Conservation (phyloP, 352 stramenopile species). For the Globisporangium abappressorium region DNA sequence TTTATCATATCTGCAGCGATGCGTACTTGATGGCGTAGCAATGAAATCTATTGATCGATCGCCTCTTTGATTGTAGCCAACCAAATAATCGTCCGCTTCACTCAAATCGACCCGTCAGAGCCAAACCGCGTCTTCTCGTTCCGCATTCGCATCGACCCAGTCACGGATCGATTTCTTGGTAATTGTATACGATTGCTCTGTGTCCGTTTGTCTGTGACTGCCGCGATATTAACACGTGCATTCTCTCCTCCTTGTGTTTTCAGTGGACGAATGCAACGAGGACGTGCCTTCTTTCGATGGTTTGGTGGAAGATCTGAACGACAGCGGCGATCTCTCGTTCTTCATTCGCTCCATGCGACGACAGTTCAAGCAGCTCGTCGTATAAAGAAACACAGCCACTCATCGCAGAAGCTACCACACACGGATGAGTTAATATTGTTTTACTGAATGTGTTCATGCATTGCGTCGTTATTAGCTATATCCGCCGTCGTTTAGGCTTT, state of each 20-base stretch:
- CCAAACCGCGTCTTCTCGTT: conserved; percentile 68
- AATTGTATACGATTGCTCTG: neutral
- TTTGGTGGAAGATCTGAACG: conserved; percentile 65
- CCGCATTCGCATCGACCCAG: conserved; percentile 58
- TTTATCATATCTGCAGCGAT: neutral
- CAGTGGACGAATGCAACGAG: conserved; percentile 68
- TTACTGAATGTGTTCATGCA: conserved; percentile 8
- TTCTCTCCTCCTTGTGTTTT: neutral
- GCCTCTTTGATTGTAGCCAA: conserved; percentile 30
- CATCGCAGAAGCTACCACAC: neutral
- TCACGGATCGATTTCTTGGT: conserved; percentile 65
- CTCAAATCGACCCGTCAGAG: conserved; percentile 59
- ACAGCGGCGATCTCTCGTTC: conserved; percentile 57
- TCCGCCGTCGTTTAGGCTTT: conserved; percentile 12
- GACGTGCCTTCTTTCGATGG: conserved; percentile 38
- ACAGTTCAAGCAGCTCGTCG: conserved; percentile 63
- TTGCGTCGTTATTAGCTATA: conserved; percentile 7
- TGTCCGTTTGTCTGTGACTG: neutral
- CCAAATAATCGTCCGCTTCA: conserved; percentile 65
- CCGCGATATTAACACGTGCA: neutral
- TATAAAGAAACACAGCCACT: conserved; percentile 17
- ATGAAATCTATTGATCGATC: conserved; percentile 40
- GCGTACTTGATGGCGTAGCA: conserved; percentile 21
- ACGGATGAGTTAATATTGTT: conserved; percentile 1
- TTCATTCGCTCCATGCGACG: conserved; percentile 81